phyloP scores from a whole-genome alignment of 148 eudicot genomes.

The Fagopyrum tataricum region DNA sequence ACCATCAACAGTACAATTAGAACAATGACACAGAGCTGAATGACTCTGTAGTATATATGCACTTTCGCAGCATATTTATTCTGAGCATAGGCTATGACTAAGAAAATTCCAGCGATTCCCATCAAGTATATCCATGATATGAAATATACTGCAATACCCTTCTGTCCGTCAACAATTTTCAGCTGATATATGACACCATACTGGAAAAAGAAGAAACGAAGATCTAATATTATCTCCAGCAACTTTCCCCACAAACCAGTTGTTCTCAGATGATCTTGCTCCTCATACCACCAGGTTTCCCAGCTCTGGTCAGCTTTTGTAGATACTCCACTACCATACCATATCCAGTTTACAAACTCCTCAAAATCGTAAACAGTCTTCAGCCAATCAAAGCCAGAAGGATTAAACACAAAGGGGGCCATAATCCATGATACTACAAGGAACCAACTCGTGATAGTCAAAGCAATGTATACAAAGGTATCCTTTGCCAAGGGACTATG shows the following conservation, averaged over 20 bases:
- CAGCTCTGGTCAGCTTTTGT: constrained; percentile 77
- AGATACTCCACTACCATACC: constrained; percentile 62
- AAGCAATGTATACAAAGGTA: constrained; percentile 71
- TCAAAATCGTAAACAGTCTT: constrained; percentile 85
- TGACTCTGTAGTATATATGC: constrained; percentile 61
- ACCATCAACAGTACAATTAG: constrained; percentile 43
- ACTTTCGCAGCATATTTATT: constrained; percentile 56
- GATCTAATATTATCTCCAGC: constrained; percentile 72
- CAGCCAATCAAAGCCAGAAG: constrained; percentile 96
- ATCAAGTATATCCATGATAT: constrained; percentile 77
- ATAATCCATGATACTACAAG: constrained; percentile 85
- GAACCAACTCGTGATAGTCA: constrained; percentile 79
- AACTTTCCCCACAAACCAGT: constrained; percentile 93
- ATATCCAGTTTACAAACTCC: constrained; percentile 77
- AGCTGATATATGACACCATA: constrained; percentile 83
- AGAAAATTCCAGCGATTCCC: constrained; percentile 42
- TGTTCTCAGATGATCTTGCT: constrained; percentile 80
- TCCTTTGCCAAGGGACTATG: constrained; percentile 52
- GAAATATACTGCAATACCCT: constrained; percentile 64
- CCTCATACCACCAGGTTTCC: constrained; percentile 99
- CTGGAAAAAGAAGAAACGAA: constrained; percentile 92
- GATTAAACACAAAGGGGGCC: constrained; percentile 90
- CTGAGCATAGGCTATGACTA: constrained; percentile 58
- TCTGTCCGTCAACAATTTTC: constrained; percentile 37
- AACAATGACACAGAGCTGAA: constrained; percentile 56